A percentile compares a stretch with the other conserved stretches of the same genome.
Conservation (phyloP, 306 rosid genomes). For the Dicorynia guianensis region DNA sequence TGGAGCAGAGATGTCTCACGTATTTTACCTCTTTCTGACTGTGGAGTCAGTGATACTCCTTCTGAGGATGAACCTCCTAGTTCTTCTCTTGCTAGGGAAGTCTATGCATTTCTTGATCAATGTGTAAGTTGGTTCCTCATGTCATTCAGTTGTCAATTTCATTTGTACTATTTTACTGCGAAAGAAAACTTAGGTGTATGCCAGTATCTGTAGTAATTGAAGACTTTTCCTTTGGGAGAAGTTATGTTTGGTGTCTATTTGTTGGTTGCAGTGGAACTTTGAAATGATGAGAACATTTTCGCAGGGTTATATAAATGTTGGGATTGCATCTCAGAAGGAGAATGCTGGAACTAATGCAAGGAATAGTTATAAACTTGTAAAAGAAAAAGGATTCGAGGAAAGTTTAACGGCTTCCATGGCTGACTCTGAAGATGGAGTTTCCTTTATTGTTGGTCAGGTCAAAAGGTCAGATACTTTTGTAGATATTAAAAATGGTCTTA, state of each 20-base stretch:
- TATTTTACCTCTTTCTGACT: constrained; percentile 87
- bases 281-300: constrained; percentile 41
- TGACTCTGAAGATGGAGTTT: constrained; percentile 96
- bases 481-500: constrained; percentile 51
- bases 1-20: constrained; percentile 96
- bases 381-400: constrained; percentile 67
- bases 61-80: constrained; percentile 64
- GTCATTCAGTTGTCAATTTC: constrained; percentile 21
- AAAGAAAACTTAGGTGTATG: constrained; percentile 11
- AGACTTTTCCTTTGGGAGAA: neutral
- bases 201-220: constrained; percentile 27
- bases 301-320: constrained; percentile 98
- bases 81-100: constrained; percentile 78
- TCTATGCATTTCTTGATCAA: constrained; percentile 89
- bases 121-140: constrained; percentile 72
- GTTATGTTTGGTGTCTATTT: constrained; percentile 6
- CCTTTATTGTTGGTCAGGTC: constrained; percentile 76
- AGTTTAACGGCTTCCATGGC: constrained; percentile 71
- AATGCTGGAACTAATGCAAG: constrained; percentile 60
- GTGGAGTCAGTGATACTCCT: constrained; percentile 71
- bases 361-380: constrained; percentile 66
- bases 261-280: constrained; percentile 28
- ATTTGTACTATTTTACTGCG: constrained; percentile 29
- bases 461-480: constrained; percentile 55
- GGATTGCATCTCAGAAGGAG: constrained; percentile 87